Evolutionary conservation across 2,329 filamentous ascomycete species (phyloP), one percentile per base, ranked within the genome.

Genomic region (Arachnomyces sp.): DNA sequence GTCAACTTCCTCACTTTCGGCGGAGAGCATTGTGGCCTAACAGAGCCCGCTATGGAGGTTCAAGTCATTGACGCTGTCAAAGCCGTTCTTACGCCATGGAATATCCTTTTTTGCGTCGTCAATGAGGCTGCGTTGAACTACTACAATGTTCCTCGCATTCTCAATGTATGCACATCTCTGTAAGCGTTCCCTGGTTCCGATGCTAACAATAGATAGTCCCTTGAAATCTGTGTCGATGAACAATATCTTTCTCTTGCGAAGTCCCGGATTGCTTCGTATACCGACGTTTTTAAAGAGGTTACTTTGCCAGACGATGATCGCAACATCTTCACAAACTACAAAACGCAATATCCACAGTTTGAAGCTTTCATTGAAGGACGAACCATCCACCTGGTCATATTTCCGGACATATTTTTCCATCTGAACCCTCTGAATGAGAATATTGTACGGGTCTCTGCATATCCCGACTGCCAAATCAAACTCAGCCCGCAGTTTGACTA

Each of bases 161-260:
- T 39, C 31, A 29, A 21, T 7, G 43, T 44, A 25, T 25, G 21
- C 9, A 25, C 9, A 42, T 21, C 14, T 7, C 28, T 29, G 13
- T n/a, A 39, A 36, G 34, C 13, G 8, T 14, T 36, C 18, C 31
- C 13, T 13, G 37, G 15, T 9, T 40, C 33, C 16, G 16, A 35
- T 35, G 33, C 32, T 39, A 11, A 42, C 33, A 30, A 15, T 17
- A 35, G 31, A 11, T 35, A 42, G 43, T 7, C 25, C 13, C 9
- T 44, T 28, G 43, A 42, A 32, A 36, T 44, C 28, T 44, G 43
- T 38, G 43, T 44, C 42, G 38, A 35, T 7, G 39, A 42, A 39
- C 11, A 14, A 11, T 6, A 36, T 32, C 39, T 44, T 36, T 16
- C 30, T 7, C 14, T 28, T 17, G n/a, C 39, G 32, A 31, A 31